Percentiles rank a stretch among this genome's conserved stretches.
These are phyloP conservation scores for Fusarium sp. DNA, from an alignment of 2,329 filamentous ascomycete species.

Conservation along the genomic window DNA sequence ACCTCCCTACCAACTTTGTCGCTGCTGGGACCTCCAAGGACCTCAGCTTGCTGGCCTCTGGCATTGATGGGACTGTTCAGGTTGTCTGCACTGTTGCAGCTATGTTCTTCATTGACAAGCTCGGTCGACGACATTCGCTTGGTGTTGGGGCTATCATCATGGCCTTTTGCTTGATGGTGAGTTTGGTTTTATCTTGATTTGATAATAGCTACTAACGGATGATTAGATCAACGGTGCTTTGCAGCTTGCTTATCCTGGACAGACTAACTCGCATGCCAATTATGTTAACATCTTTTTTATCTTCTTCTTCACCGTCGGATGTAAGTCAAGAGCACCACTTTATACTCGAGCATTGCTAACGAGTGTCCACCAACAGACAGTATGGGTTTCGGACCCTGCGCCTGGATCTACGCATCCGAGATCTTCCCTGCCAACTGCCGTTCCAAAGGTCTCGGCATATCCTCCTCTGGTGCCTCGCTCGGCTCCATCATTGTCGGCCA, in stretches of 20 bases:
- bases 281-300: slow-evolving; percentile 28
- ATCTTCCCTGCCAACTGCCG: slow-evolving; percentile 29
- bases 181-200: fast-evolving
- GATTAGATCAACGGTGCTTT: slow-evolving; percentile 17
- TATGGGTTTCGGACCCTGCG: slow-evolving; percentile 23
- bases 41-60: slow-evolving; percentile 17
- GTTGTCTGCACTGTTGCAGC: slow-evolving; percentile 25
- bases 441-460: slow-evolving; percentile 22
- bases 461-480: slow-evolving; percentile 15
- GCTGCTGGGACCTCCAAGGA: slow-evolving; percentile 21
- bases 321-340: not conserved
- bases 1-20: slow-evolving; percentile 20
- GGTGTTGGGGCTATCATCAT: slow-evolving; percentile 22
- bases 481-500: slow-evolving; percentile 25
- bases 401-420: slow-evolving; percentile 27
- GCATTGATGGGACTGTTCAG: slow-evolving; percentile 22
- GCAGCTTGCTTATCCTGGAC: slow-evolving; percentile 15
- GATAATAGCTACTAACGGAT: not conserved
- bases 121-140: slow-evolving; percentile 20
- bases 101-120: slow-evolving; percentile 31
- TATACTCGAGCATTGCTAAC: not conserved
- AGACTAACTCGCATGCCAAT: slow-evolving; percentile 19
- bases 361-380: not conserved
- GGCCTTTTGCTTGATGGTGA: slow-evolving; percentile 26
- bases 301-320: slow-evolving; percentile 25